Evolutionary conservation across 2,329 filamentous ascomycete genomes (phyloP).

Genomic region (Botrytis galanthina): DNA sequence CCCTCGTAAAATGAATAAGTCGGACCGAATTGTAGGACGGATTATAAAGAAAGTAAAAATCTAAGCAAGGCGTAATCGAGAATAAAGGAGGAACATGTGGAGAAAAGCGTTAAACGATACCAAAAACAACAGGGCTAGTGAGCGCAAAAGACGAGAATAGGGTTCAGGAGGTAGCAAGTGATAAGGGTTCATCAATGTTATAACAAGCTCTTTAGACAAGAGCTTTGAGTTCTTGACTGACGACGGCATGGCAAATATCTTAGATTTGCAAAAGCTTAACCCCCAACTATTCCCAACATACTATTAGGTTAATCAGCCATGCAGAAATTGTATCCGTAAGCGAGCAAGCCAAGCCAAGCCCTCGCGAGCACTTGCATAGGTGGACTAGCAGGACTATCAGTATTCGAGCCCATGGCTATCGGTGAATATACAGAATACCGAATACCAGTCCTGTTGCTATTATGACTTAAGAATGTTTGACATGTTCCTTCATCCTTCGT

Average conservation of each 20-base stretch:
- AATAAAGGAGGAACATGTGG: too few relatives aligned
- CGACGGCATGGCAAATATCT: neutral
- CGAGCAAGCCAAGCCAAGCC: neutral
- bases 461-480: neutral
- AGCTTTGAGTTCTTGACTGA: neutral
- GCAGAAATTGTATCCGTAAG: neutral
- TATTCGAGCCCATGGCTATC: constrained; percentile 3
- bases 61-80: neutral
- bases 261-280: neutral
- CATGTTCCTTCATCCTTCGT: neutral
- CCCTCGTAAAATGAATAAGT: constrained; percentile 17
- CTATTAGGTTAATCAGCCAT: neutral
- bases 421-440: constrained; percentile 12
- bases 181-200: neutral
- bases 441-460: neutral
- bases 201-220: neutral
- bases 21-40: constrained; percentile 20
- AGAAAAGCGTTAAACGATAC: neutral
- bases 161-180: too few relatives aligned
- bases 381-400: neutral
- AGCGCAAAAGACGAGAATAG: neutral
- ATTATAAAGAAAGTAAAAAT: neutral
- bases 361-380: constrained; percentile 8
- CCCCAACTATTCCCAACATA: neutral
- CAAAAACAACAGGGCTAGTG: neutral